These are phyloP conservation scores for Aspergillus texensis DNA, from an alignment of 2,329 filamentous ascomycete species.

Conservation along the genomic window DNA sequence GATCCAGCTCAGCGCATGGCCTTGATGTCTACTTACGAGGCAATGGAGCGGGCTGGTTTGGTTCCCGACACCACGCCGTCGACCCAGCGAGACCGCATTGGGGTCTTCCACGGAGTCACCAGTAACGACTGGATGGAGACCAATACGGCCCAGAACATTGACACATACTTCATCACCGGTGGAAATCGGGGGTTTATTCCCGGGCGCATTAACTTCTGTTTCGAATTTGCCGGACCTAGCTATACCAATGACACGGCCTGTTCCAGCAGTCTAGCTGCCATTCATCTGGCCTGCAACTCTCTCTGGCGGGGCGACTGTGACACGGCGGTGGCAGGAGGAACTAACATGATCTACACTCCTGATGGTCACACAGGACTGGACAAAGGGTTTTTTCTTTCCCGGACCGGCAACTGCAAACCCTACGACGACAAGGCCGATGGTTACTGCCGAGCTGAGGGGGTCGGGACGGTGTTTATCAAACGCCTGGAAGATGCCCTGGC, in stretches of 20 bases:
- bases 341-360: conserved; percentile 72
- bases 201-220: conserved; percentile 72
- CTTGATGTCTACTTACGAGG: conserved; percentile 74
- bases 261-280: conserved; percentile 69
- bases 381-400: conserved; percentile 45
- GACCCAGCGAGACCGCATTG: conserved; percentile 63
- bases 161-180: conserved; percentile 67
- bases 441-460: conserved; percentile 57
- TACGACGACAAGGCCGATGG: conserved; percentile 55
- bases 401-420: conserved; percentile 50
- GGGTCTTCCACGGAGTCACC: conserved; percentile 72
- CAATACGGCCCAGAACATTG: conserved; percentile 69
- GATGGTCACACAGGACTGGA: conserved; percentile 75
- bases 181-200: conserved; percentile 63
- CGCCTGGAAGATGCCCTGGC: conserved; percentile 51
- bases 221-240: conserved; percentile 73
- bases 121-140: conserved; percentile 71
- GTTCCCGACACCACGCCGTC: conserved; percentile 70
- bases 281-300: conserved; percentile 72
- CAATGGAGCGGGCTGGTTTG: conserved; percentile 76
- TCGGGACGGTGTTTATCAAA: conserved; percentile 55
- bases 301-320: conserved; percentile 75
- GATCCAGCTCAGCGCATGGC: conserved; percentile 79
- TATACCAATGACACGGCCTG: conserved; percentile 75
- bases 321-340: conserved; percentile 75